These are phyloP conservation scores for Zizania latifolia DNA, from an alignment of 176 grass and related monocot species.

Conservation along the genomic window DNA sequence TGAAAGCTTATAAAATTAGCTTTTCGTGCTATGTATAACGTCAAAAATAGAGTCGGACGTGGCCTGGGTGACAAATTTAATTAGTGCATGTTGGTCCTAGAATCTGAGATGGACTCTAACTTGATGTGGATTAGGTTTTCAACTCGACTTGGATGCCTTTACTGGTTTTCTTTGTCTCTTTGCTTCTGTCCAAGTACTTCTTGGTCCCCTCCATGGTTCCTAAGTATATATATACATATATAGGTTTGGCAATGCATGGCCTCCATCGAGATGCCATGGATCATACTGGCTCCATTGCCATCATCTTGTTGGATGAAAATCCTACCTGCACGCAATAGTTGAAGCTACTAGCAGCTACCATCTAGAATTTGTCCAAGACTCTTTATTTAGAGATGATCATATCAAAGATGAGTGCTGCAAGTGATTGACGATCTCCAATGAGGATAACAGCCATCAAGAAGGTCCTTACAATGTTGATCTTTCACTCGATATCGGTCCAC, in stretches of 20 bases:
- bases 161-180: no score
- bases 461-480: conserved; percentile 31
- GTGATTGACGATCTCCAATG: not conserved
- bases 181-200: no score
- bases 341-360: conserved; percentile 13
- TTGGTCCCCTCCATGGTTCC: no score
- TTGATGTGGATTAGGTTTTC: no score
- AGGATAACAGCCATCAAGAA: not conserved
- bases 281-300: conserved; percentile 16
- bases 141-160: no score
- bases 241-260: conserved; percentile 25
- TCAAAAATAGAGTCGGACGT: no score
- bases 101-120: no score
- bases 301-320: conserved; percentile 17
- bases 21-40: no score
- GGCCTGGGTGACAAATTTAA: no score
- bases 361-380: not conserved
- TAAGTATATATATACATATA: not conserved
- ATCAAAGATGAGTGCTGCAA: no score
- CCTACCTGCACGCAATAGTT: not conserved
- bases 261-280: conserved; percentile 31
- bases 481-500: not conserved
- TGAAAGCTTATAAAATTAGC: no score
- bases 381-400: not conserved
- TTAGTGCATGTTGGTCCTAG: no score